Conservation (phyloP, 106 monocot genomes). For the Apostasia ramifera region DNA sequence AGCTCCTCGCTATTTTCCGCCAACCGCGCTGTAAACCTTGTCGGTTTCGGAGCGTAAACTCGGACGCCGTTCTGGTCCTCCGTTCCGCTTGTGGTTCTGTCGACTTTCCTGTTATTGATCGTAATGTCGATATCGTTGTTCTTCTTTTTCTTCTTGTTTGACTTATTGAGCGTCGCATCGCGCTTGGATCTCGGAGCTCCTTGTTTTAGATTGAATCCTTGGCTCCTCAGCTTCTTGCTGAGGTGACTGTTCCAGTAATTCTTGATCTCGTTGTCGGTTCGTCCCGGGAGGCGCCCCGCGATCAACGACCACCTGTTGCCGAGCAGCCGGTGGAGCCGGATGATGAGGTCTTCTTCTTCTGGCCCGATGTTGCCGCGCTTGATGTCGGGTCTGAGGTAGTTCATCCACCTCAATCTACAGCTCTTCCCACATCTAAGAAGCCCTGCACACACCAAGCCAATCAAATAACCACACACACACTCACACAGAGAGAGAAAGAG, state of each 20-base stretch:
- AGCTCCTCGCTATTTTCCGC: background rate
- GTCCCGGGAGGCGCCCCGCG: slow-evolving; percentile 27
- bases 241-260: slow-evolving; percentile 31
- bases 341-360: slow-evolving; percentile 33
- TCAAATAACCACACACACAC: too few species aligned
- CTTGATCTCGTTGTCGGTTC: slow-evolving; percentile 46
- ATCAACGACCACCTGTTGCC: slow-evolving; percentile 44
- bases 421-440: slow-evolving; percentile 33
- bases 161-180: background rate
- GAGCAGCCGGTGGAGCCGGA: slow-evolving; percentile 25
- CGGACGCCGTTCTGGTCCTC: background rate
- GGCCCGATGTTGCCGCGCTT: slow-evolving; percentile 27
- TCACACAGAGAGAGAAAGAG: too few species aligned
- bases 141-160: background rate
- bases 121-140: background rate
- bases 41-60: slow-evolving; percentile 19
- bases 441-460: slow-evolving; percentile 4
- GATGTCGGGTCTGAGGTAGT: slow-evolving; percentile 28
- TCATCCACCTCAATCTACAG: slow-evolving; percentile 38
- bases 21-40: slow-evolving; percentile 1
- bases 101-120: background rate
- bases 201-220: slow-evolving; percentile 7
- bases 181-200: background rate
- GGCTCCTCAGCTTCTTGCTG: slow-evolving; percentile 17
- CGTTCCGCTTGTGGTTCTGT: background rate